phyloP scores from a whole-genome alignment of 164 flowering plant species.

The Vitis amurensis region DNA sequence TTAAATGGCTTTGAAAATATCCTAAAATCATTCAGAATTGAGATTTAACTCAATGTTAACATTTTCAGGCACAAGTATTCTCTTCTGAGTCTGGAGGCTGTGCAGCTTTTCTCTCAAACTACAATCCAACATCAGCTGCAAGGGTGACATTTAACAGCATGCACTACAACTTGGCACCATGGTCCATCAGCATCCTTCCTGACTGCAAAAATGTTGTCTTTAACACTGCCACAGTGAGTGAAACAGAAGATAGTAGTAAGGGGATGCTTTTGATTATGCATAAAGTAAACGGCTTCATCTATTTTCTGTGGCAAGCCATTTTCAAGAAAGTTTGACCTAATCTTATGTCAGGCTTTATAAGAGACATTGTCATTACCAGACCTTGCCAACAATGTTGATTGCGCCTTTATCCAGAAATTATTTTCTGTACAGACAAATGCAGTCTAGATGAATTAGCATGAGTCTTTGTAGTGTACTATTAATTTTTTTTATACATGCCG shows the following conservation, averaged over 20 bases:
- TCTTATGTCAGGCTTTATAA: too few relatives aligned
- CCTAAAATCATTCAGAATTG: too few relatives aligned
- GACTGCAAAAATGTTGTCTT: constrained; percentile 47
- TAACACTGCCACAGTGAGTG: constrained; percentile 50
- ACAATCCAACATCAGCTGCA: constrained; percentile 19
- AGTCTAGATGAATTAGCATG: background rate
- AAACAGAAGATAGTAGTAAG: background rate
- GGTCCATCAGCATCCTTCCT: constrained; percentile 70
- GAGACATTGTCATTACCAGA: too few relatives aligned
- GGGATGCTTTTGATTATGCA: too few relatives aligned
- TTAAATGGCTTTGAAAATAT: background rate
- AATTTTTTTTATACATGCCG: background rate
- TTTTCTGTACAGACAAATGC: background rate
- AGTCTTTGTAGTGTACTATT: background rate
- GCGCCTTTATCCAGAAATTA: background rate
- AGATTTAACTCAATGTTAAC: background rate
- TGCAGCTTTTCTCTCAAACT: constrained; percentile 59
- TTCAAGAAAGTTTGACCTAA: too few relatives aligned
- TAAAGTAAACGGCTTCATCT: background rate
- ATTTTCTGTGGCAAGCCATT: background rate
- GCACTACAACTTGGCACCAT: constrained; percentile 44
- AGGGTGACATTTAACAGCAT: constrained; percentile 36
- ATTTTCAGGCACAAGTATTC: constrained; percentile 46
- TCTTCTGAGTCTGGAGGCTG: constrained; percentile 34
- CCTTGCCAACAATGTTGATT: background rate